Percentiles rank a stretch among this genome's conserved stretches.
These are phyloP conservation scores for Fusarium secorum DNA, from an alignment of 2,329 filamentous ascomycete genomes.

Conservation along the genomic window DNA sequence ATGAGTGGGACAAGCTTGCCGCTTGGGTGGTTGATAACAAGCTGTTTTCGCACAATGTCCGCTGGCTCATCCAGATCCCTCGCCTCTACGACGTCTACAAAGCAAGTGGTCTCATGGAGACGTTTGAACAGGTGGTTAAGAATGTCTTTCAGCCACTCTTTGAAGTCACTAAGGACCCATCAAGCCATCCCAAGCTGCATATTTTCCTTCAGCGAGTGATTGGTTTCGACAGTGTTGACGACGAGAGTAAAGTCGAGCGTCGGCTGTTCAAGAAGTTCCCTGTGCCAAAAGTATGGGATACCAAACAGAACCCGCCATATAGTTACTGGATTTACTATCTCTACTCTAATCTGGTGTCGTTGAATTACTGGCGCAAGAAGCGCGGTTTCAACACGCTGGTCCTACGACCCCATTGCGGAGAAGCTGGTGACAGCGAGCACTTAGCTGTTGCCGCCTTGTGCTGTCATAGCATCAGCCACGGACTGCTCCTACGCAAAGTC, in stretches of 20 bases:
- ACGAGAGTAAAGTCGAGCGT: constrained; percentile 95
- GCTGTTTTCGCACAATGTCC: constrained; percentile 95
- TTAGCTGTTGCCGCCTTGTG: constrained; percentile 89
- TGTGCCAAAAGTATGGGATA: constrained; percentile 85
- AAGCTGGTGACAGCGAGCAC: constrained; percentile 96
- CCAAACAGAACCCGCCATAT: constrained; percentile 95
- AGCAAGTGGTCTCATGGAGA: constrained; percentile 82
- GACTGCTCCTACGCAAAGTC: constrained; percentile 89
- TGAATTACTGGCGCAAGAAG: constrained; percentile 90
- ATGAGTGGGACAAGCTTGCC: constrained; percentile 98
- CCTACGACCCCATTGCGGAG: constrained; percentile 91
- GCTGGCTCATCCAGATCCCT: constrained; percentile 96
- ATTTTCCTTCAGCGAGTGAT: constrained; percentile 94
- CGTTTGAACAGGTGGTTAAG: constrained; percentile 86
- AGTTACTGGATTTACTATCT: constrained; percentile 99
- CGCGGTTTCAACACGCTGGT: constrained; percentile 96
- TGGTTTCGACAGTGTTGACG: constrained; percentile 96
- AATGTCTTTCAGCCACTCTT: constrained; percentile 96
- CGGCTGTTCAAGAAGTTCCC: constrained; percentile 97
- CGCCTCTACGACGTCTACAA: constrained; percentile 97
- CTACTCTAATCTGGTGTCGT: constrained; percentile 89
- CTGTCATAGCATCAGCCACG: constrained; percentile 97
- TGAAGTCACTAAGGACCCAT: constrained; percentile 88
- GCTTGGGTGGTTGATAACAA: constrained; percentile 99
- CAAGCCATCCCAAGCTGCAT: constrained; percentile 89